Evolutionary conservation across 352 stramenopile species (phyloP).

Genomic region (Aphanomyces invadans): DNA sequence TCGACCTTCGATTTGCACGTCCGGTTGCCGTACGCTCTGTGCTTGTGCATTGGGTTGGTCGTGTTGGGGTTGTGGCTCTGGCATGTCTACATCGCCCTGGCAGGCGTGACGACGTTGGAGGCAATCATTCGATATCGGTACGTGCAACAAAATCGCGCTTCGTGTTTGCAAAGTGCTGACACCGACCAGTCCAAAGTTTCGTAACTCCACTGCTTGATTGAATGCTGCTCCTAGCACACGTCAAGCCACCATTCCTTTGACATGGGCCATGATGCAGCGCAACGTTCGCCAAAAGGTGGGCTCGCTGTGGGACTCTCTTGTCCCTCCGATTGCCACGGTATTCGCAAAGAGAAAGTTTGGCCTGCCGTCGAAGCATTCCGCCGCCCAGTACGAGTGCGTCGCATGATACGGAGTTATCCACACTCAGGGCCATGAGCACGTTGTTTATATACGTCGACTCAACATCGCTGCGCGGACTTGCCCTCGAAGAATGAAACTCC

Average conservation of each 20-base stretch:
- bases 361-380: too few species aligned
- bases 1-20: background rate
- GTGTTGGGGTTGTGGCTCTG: conserved; percentile 19
- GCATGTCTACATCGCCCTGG: conserved; percentile 20
- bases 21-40: conserved; percentile 8
- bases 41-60: conserved; percentile 6
- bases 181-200: background rate
- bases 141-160: background rate
- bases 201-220: too few species aligned
- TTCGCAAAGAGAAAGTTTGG: too few species aligned
- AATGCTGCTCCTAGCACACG: too few species aligned
- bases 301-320: background rate
- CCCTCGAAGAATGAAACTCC: too few species aligned
- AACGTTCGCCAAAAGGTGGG: background rate
- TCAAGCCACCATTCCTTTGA: too few species aligned
- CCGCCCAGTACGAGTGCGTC: too few species aligned
- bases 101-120: conserved; percentile 17
- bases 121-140: background rate
- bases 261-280: background rate
- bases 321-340: background rate
- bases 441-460: too few species aligned
- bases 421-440: too few species aligned
- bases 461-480: too few species aligned
- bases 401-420: too few species aligned
- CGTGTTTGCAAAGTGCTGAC: background rate